A percentile compares a stretch with the other conserved stretches of the same genome.
Evolutionary conservation across 2,329 filamentous ascomycete genomes (phyloP).

Genomic region (Graphilbum ipis-grandicollis): DNA sequence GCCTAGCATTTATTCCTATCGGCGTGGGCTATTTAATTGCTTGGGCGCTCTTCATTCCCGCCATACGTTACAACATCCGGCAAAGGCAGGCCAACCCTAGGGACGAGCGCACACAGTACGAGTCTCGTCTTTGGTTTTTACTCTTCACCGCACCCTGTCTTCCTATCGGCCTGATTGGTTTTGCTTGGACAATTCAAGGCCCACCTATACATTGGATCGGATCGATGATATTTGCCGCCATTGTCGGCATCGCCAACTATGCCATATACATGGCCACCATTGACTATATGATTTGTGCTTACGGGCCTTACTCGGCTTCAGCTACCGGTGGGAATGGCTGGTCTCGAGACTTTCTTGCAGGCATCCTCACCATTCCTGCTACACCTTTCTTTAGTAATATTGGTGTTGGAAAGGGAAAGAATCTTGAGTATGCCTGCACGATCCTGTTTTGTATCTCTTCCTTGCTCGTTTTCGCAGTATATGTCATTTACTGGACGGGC

Average conservation of each 20-base stretch:
- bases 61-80: slow-evolving; percentile 34
- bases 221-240: slow-evolving; percentile 43
- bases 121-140: slow-evolving; percentile 48
- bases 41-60: slow-evolving; percentile 41
- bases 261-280: slow-evolving; percentile 62
- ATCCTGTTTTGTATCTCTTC: slow-evolving; percentile 47
- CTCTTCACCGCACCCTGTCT: slow-evolving; percentile 43
- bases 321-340: slow-evolving; percentile 64
- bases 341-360: slow-evolving; percentile 55
- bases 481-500: slow-evolving; percentile 50
- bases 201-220: slow-evolving; percentile 51
- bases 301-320: slow-evolving; percentile 55
- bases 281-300: slow-evolving; percentile 58
- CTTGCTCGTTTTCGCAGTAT: slow-evolving; percentile 43
- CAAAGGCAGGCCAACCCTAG: slow-evolving; percentile 31
- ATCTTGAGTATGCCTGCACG: slow-evolving; percentile 42
- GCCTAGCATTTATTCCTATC: slow-evolving; percentile 47
- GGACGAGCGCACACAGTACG: slow-evolving; percentile 47
- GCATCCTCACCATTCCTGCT: slow-evolving; percentile 51
- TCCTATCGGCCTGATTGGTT: slow-evolving; percentile 51
- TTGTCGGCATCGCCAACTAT: slow-evolving; percentile 60
- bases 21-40: slow-evolving; percentile 48
- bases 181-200: slow-evolving; percentile 50
- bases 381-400: slow-evolving; percentile 47
- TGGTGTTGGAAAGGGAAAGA: slow-evolving; percentile 22